Conservation (phyloP, 2,329 filamentous ascomycete species). For the Thelonectria blattea region DNA sequence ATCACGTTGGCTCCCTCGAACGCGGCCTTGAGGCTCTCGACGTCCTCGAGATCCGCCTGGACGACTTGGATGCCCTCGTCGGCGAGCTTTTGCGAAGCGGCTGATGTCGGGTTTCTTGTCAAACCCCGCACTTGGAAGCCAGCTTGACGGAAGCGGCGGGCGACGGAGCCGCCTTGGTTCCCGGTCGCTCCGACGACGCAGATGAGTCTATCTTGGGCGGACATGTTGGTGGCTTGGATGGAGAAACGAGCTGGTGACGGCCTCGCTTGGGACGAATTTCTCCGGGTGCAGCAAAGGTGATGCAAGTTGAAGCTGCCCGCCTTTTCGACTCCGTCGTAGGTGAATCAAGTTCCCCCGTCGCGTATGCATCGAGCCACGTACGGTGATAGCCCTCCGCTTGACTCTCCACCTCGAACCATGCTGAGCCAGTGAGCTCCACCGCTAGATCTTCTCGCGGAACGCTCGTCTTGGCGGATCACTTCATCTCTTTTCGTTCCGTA, state of each 20-base stretch:
- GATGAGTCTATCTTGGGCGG: constrained; percentile 44
- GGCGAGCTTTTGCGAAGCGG: constrained; percentile 48
- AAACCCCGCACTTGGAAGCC: constrained; percentile 54
- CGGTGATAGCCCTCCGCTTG: background rate
- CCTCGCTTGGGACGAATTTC: background rate
- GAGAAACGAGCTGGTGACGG: background rate
- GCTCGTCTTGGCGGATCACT: background rate
- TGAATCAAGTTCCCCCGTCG: background rate
- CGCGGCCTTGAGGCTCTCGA: constrained; percentile 45
- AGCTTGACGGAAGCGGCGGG: constrained; percentile 51
- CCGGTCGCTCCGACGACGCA: constrained; percentile 56
- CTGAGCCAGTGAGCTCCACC: background rate
- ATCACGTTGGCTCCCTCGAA: constrained; percentile 56
- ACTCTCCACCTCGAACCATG: constrained; percentile 4
- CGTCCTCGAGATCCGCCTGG: constrained; percentile 51
- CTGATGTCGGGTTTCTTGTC: constrained; percentile 52
- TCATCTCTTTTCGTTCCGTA: background rate
- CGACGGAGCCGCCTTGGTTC: constrained; percentile 60
- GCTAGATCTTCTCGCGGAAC: background rate
- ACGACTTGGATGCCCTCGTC: constrained; percentile 52
- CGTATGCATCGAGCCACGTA: background rate
- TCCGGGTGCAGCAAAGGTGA: background rate
- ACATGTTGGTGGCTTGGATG: background rate
- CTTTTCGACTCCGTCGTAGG: background rate
- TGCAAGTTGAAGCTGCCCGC: background rate